Percentiles rank a stretch among this genome's conserved stretches.
These are phyloP conservation scores for Geranium rotundifolium DNA, from an alignment of 345 rosid genomes.

Conservation along the genomic window DNA sequence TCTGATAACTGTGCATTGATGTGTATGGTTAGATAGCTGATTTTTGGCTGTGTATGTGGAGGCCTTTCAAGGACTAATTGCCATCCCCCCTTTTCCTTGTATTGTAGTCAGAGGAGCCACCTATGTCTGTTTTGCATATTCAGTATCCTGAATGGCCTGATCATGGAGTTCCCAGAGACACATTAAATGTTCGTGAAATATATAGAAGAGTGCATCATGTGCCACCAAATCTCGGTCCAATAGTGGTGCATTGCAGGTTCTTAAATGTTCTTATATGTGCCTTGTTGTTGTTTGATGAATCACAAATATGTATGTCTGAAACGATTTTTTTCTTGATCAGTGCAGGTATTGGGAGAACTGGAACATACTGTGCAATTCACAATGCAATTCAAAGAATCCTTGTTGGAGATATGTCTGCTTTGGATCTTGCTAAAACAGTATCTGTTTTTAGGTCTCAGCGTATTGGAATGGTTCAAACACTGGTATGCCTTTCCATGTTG, in stretches of 20 bases:
- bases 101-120: slow-evolving; percentile 51
- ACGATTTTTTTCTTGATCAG: slow-evolving; percentile 27
- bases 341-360: slow-evolving; percentile 99
- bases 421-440: slow-evolving; percentile 58
- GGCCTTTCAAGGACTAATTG: not conserved
- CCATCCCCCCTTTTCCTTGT: slow-evolving; percentile 2
- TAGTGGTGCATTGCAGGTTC: slow-evolving; percentile 97
- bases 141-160: slow-evolving; percentile 97
- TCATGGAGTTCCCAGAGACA: slow-evolving; percentile 83
- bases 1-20: not conserved
- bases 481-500: slow-evolving; percentile 30
- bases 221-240: slow-evolving; percentile 62
- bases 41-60: not conserved
- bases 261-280: slow-evolving; percentile 1
- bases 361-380: slow-evolving; percentile 86
- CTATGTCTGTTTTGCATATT: slow-evolving; percentile 63
- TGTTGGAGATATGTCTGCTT: slow-evolving; percentile 73
- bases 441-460: slow-evolving; percentile 69
- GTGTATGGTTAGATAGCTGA: not conserved
- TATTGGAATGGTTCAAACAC: slow-evolving; percentile 87
- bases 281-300: slow-evolving; percentile 7
- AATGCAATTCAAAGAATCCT: slow-evolving; percentile 90
- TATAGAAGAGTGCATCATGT: slow-evolving; percentile 44
- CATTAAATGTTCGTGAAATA: slow-evolving; percentile 69
- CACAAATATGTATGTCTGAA: slow-evolving; percentile 16